Percentiles rank a stretch among this genome's conserved stretches.
phyloP scores from a whole-genome alignment of 192 early-diverging fungal species.

The Phlyctochytrium bullatum region DNA sequence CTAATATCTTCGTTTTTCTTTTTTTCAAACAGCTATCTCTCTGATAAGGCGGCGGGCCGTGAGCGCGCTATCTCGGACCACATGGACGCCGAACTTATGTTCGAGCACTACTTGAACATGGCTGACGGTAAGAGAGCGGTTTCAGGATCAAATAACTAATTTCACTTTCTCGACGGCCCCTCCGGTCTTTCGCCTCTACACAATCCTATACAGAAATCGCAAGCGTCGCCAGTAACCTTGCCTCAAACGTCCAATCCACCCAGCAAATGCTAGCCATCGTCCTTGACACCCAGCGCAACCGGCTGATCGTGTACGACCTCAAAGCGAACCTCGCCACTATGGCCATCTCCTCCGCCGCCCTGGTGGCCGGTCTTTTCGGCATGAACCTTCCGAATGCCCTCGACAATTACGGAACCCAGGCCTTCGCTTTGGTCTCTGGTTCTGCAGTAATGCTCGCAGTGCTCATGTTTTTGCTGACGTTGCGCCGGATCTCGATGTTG shows the following conservation, averaged over 20 bases:
- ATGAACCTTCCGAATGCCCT: constrained; percentile 84
- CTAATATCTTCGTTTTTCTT: no score
- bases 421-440: constrained; percentile 61
- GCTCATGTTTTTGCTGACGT: constrained; percentile 10
- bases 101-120: constrained; percentile 87
- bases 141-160: neutral
- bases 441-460: neutral
- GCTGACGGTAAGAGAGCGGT: constrained; percentile 56
- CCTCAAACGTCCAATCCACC: constrained; percentile 72
- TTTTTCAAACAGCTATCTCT: constrained; percentile 53
- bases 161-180: constrained; percentile 5
- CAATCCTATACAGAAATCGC: constrained; percentile 29
- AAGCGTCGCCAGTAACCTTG: constrained; percentile 49
- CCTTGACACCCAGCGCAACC: constrained; percentile 81
- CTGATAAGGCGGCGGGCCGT: constrained; percentile 66
- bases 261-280: constrained; percentile 84
- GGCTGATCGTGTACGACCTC: constrained; percentile 81
- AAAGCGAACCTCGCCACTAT: constrained; percentile 76
- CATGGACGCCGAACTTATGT: constrained; percentile 84
- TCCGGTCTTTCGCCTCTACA: neutral
- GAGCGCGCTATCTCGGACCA: constrained; percentile 65
- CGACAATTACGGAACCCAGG: constrained; percentile 65
- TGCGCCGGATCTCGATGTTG: constrained; percentile 5
- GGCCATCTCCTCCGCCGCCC: constrained; percentile 69
- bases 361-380: constrained; percentile 77